These are phyloP conservation scores for Ustilago xerochloae DNA, from an alignment of 1,284 basidiomycete species.

Conservation along the genomic window DNA sequence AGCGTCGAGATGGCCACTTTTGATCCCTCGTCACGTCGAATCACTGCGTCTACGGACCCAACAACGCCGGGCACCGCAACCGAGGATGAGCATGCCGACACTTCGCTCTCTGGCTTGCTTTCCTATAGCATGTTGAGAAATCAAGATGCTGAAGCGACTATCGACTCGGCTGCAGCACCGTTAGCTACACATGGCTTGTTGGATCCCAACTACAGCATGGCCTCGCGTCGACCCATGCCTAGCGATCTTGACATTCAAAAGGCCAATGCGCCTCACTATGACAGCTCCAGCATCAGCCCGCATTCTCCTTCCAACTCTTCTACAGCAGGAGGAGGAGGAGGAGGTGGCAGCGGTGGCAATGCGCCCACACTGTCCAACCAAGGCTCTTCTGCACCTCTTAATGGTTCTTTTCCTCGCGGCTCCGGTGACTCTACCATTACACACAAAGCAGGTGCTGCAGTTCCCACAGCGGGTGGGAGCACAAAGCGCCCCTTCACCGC, in stretches of 20 bases:
- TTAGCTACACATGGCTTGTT: conserved; percentile 16
- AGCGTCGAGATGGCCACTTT: conserved; percentile 29
- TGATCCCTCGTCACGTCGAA: conserved; percentile 7
- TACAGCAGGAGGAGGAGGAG: conserved; percentile 3
- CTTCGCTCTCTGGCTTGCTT: conserved; percentile 16
- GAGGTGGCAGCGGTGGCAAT: not conserved
- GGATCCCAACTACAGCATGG: conserved; percentile 42
- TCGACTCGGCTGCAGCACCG: not conserved
- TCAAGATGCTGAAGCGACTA: not conserved
- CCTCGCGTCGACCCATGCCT: conserved; percentile 14
- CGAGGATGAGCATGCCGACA: conserved; percentile 1
- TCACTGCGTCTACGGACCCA: conserved; percentile 1
- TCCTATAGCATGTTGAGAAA: conserved; percentile 13
- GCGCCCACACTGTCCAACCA: conserved; percentile 16
- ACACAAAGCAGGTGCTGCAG: not conserved
- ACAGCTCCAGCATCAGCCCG: conserved; percentile 16
- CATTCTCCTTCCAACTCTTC: conserved; percentile 31
- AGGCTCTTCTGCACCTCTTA: conserved; percentile 27
- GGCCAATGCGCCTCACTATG: conserved; percentile 15
- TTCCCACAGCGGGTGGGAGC: not conserved
- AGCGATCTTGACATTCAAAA: conserved; percentile 25
- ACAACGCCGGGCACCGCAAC: not conserved
- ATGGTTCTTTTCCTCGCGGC: conserved; percentile 18
- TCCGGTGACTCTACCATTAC: conserved; percentile 10
- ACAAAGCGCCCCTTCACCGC: conserved; percentile 21